Evolutionary conservation across 2,329 filamentous ascomycete species (phyloP).

Genomic region (Ophiostoma sp.): DNA sequence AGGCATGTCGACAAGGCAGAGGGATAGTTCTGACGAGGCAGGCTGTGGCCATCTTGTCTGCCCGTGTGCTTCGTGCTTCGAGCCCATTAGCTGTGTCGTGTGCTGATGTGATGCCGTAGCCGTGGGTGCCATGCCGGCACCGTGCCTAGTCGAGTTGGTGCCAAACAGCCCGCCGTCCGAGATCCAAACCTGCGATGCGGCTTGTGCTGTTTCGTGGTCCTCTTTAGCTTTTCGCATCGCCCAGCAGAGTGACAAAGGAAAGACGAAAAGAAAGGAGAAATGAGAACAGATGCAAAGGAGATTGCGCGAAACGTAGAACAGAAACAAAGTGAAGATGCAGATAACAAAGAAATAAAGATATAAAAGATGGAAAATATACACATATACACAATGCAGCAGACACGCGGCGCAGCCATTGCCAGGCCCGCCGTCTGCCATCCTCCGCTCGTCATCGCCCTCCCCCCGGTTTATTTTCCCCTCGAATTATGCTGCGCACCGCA

Average conservation of each 20-base stretch:
- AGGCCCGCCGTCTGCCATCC: background rate
- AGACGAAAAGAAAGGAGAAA: background rate
- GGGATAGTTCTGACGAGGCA: background rate
- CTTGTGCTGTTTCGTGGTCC: constrained; percentile 12
- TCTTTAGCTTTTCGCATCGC: constrained; percentile 9
- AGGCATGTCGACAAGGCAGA: background rate
- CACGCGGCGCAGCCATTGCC: background rate
- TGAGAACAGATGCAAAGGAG: background rate
- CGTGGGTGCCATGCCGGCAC: background rate
- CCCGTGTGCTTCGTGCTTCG: background rate
- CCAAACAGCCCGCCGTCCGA: background rate
- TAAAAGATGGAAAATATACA: constrained; percentile 2
- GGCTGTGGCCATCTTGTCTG: background rate
- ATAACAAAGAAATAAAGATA: constrained; percentile 15
- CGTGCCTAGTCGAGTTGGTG: background rate
- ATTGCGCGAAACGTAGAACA: background rate
- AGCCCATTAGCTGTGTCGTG: background rate
- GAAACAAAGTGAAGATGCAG: background rate
- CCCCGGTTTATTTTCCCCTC: background rate
- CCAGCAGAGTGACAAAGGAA: constrained; percentile 9
- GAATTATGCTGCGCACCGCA: constrained; percentile 19
- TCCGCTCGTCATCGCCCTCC: constrained; percentile 5
- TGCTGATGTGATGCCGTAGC: background rate
- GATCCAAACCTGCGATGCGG: constrained; percentile 20
- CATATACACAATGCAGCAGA: constrained; percentile 14